Percentiles rank a stretch among this genome's conserved stretches.
phyloP scores from a whole-genome alignment of 345 rosid genomes.

The Stellera chamaejasme region DNA sequence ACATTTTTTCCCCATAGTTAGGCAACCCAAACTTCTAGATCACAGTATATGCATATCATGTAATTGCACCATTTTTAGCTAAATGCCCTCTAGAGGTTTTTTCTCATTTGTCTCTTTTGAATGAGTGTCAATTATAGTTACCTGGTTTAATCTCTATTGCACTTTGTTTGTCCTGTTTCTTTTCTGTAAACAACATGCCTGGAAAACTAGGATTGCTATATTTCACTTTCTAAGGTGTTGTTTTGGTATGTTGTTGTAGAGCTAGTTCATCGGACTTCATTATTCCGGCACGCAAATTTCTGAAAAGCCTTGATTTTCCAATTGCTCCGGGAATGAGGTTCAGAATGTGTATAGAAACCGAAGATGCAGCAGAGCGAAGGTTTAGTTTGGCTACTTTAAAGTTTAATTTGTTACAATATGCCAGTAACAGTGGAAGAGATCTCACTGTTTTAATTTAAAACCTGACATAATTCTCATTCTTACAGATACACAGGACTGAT shows the following conservation, averaged over 20 bases:
- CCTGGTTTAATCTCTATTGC: no score
- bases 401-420: background rate
- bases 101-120: no score
- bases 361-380: conserved; percentile 89
- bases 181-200: no score
- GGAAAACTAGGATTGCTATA: no score
- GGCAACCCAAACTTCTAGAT: no score
- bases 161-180: no score
- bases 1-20: no score
- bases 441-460: background rate
- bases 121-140: no score
- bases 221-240: background rate
- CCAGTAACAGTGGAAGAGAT: background rate
- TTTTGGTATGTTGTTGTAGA: conserved; percentile 22
- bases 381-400: conserved; percentile 13
- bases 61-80: no score
- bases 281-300: conserved; percentile 50
- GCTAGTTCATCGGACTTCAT: conserved; percentile 67
- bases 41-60: no score
- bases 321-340: conserved; percentile 75
- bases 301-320: conserved; percentile 57
- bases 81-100: no score
- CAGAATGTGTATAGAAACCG: conserved; percentile 63
- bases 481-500: conserved; percentile 67
- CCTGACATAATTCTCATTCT: conserved; percentile 1